Evolutionary conservation across 2,329 filamentous ascomycete species (phyloP).

Genomic region (Hymenoscyphus fructigenus): DNA sequence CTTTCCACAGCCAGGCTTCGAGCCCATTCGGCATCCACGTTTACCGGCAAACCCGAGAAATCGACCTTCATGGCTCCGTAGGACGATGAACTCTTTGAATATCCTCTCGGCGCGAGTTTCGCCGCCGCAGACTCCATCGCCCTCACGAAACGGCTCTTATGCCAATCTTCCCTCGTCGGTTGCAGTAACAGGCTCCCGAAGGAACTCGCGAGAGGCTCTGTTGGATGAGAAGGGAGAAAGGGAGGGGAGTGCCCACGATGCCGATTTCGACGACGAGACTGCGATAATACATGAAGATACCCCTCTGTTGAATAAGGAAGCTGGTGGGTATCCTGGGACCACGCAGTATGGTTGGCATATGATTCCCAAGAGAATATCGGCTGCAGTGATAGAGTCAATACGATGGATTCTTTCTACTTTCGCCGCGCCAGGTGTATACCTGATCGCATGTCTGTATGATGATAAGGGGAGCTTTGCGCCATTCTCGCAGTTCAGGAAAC

Average conservation of each 20-base stretch:
- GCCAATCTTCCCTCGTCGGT: slow-evolving; percentile 39
- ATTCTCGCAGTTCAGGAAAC: slow-evolving; percentile 67
- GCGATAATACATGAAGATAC: slow-evolving; percentile 61
- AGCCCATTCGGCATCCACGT: not conserved
- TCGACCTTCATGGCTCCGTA: slow-evolving; percentile 50
- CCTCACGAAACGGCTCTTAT: slow-evolving; percentile 62
- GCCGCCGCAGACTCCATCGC: slow-evolving; percentile 54
- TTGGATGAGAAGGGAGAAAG: slow-evolving; percentile 42
- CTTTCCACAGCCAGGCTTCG: not conserved
- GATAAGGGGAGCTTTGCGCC: slow-evolving; percentile 76
- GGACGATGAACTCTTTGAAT: slow-evolving; percentile 94
- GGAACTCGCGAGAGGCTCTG: slow-evolving; percentile 39
- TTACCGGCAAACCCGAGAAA: slow-evolving; percentile 6
- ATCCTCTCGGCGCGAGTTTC: slow-evolving; percentile 84
- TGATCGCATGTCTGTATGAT: slow-evolving; percentile 81
- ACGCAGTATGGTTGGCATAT: slow-evolving; percentile 49
- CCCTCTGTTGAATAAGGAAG: slow-evolving; percentile 55
- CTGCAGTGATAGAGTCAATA: slow-evolving; percentile 71
- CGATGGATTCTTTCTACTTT: slow-evolving; percentile 77
- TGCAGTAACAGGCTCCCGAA: slow-evolving; percentile 28
- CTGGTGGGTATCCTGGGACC: slow-evolving; percentile 38
- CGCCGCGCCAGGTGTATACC: slow-evolving; percentile 75
- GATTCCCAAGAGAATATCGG: slow-evolving; percentile 68
- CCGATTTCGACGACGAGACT: slow-evolving; percentile 29
- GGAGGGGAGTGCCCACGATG: slow-evolving; percentile 40